Conservation (phyloP, 2,329 filamentous ascomycete genomes). For the Cercospora sp. region DNA sequence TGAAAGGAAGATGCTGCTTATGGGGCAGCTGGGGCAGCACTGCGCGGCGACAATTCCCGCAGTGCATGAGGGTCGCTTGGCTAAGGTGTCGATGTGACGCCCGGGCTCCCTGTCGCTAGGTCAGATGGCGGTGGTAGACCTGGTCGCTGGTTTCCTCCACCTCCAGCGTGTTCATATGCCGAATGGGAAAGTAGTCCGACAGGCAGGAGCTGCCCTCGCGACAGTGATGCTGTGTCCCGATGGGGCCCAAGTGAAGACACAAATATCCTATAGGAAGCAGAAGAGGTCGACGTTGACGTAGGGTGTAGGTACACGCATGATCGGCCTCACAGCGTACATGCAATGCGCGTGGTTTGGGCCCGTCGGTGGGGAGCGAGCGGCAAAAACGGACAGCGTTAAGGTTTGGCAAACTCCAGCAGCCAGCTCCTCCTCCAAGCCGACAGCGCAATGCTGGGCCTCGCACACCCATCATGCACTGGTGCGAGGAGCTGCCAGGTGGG, state of each 20-base stretch:
- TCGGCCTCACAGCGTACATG: background rate
- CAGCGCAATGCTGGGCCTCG: background rate
- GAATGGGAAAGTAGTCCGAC: background rate
- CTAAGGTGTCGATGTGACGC: background rate
- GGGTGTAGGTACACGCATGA: background rate
- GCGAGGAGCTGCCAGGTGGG: background rate
- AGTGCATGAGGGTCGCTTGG: background rate
- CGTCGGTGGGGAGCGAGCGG: background rate
- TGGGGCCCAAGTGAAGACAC: background rate
- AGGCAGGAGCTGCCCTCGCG: background rate
- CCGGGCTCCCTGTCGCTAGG: background rate
- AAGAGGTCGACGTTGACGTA: background rate
- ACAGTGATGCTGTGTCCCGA: background rate
- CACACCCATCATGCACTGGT: background rate
- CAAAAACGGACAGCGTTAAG: background rate
- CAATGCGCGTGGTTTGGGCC: background rate
- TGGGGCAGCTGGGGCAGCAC: background rate
- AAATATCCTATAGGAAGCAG: background rate
- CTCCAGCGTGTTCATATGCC: background rate
- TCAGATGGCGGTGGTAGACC: background rate
- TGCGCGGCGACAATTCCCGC: conserved; percentile 4
- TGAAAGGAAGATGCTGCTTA: background rate
- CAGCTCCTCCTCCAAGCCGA: background rate
- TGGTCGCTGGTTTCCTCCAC: background rate
- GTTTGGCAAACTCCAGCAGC: background rate